Percentiles rank a stretch among this genome's conserved stretches.
Evolutionary conservation across 495 filamentous ascomycete species (phyloP).

Genomic region (Xylaria palmicola): DNA sequence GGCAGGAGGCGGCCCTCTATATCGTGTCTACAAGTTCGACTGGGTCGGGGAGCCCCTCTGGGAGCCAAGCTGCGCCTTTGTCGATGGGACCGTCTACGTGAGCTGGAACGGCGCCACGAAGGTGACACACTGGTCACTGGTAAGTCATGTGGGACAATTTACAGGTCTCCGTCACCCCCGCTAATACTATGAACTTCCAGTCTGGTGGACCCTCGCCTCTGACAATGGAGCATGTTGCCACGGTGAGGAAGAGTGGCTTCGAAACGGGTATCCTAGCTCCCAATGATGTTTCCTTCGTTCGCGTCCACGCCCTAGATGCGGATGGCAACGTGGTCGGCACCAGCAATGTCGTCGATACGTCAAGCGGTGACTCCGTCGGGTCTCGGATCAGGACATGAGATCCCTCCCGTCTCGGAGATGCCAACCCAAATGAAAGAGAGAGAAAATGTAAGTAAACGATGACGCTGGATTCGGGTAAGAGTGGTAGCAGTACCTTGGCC

Average conservation of each 20-base stretch:
- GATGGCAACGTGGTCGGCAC: constrained; percentile 21
- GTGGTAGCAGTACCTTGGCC: not conserved
- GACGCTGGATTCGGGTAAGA: not conserved
- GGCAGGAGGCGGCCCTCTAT: constrained; percentile 18
- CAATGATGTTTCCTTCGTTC: constrained; percentile 10
- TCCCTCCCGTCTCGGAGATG: not conserved
- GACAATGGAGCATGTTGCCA: constrained; percentile 12
- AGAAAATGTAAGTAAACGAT: not conserved
- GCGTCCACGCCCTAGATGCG: constrained; percentile 20
- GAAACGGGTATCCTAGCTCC: constrained; percentile 22
- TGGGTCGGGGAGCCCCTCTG: constrained; percentile 25
- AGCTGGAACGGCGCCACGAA: constrained; percentile 34
- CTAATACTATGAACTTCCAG: not conserved
- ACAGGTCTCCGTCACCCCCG: not conserved
- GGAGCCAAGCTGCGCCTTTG: constrained; percentile 20
- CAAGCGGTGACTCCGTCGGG: constrained; percentile 12
- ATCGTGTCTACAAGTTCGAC: constrained; percentile 30
- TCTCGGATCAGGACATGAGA: constrained; percentile 2
- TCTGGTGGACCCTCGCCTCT: constrained; percentile 2
- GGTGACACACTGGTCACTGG: constrained; percentile 20
- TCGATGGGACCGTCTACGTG: constrained; percentile 21
- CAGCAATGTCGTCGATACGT: constrained; percentile 21
- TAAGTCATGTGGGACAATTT: not conserved
- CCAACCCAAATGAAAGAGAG: not conserved
- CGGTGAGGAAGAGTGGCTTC: constrained; percentile 21